Base-by-base conservation (phyloP, 345 rosid species). In the Populus tremula region DNA sequence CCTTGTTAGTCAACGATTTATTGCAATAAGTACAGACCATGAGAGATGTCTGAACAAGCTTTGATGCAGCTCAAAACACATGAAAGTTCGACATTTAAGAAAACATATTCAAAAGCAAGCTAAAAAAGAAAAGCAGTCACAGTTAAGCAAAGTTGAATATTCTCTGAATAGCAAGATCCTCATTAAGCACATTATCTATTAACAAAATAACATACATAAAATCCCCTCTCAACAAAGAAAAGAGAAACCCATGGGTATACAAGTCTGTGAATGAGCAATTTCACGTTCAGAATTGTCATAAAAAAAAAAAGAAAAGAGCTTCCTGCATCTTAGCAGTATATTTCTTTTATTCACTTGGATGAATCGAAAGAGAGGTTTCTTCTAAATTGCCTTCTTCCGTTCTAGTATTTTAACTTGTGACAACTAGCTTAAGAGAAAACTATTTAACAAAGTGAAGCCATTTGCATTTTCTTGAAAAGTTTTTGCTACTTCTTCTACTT, bases 1-100 rank as follows among this genome's bases (percentile, higher is more conserved):
- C 27, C 21, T 68, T 63, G 80, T 77, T 31, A 82, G 82, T 29
- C 67, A 76, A 71, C 38, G 35, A 43, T 31, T 41, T 47, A 13
- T 47, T 47, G 50, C 6, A 4, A n/a, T n/a, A 4, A 9, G 13
- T 29, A 25, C 5, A 75, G 47, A 73, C 23, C 47, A 21, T 14
- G 18, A 27, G 3, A 53, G 29, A 64, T 0, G 43, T 63, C 13
- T 0, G 54, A 18, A 59, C 36, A 38, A 68, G 36, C 33, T 5
- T 74, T 39, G 27, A 63, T 9, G 17, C 18, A 73, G 7, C 21
- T 10, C 38, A 11, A n/a, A 39, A 41, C 6, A 69, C 49, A 27
- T 29, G 25, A 63, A 63, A 39, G 23, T 47, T 47, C 13, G 17
- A 47, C 50, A 47, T 45, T 2, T 47, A 47, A 12, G 17, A 72